phyloP scores from a whole-genome alignment of 2,329 filamentous ascomycete genomes.

The Hypocrella siamensis region DNA sequence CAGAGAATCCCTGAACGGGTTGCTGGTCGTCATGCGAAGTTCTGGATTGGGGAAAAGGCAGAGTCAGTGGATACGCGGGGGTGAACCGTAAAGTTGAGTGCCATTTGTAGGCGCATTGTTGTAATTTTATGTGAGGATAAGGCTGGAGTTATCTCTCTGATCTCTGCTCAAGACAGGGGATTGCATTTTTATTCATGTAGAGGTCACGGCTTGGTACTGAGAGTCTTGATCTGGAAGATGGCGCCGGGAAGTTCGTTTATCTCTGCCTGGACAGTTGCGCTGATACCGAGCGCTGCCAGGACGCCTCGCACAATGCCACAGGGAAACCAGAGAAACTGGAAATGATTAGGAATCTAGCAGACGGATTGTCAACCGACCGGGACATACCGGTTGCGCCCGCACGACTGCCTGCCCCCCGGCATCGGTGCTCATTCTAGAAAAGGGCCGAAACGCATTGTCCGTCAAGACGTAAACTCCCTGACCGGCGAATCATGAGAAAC shows the following conservation, averaged over 20 bases:
- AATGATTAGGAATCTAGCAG: background rate
- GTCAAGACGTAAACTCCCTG: slow-evolving; percentile 92
- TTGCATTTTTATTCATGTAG: too few species aligned
- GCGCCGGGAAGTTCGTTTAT: slow-evolving; percentile 73
- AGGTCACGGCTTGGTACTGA: slow-evolving; percentile 45
- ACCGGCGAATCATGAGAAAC: slow-evolving; percentile 4
- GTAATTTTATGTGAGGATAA: too few species aligned
- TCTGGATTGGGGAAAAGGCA: too few species aligned
- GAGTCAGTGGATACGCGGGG: too few species aligned
- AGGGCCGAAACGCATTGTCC: slow-evolving; percentile 79
- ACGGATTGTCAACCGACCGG: slow-evolving; percentile 1
- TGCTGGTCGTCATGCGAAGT: background rate
- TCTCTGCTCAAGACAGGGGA: too few species aligned
- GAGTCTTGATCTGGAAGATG: slow-evolving; percentile 90
- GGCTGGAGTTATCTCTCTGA: too few species aligned
- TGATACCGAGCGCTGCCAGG: slow-evolving; percentile 82
- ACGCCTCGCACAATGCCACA: slow-evolving; percentile 85
- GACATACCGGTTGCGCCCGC: slow-evolving; percentile 62
- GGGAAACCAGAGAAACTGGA: slow-evolving; percentile 87
- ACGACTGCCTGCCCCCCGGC: slow-evolving; percentile 55
- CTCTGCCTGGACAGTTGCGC: slow-evolving; percentile 83
- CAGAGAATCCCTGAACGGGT: background rate
- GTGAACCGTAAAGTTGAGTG: too few species aligned
- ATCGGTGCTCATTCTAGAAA: slow-evolving; percentile 79
- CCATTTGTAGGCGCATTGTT: too few species aligned